Evolutionary conservation across 257 asterid species (phyloP), one percentile per base, ranked within the genome.

Genomic region (Penstemon newberryi): DNA sequence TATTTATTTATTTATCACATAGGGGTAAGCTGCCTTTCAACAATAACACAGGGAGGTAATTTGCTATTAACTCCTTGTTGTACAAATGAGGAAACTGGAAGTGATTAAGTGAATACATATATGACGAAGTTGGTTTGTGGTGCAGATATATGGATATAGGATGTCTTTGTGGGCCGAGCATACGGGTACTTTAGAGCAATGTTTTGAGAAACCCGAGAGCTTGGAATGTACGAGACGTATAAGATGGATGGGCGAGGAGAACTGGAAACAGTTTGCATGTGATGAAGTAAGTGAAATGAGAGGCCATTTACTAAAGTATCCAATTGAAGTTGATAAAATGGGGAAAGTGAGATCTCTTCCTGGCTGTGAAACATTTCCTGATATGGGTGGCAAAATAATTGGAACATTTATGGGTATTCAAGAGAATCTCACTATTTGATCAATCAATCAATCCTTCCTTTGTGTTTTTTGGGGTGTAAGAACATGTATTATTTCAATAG

Each of bases 151-250:
- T n/a, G 97, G 97, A 53, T 91, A 91, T 62, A 84, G 97, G 65
- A 88, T 82, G 96, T 86, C 97, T 0, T 85, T 91, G 3, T 91
- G 95, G 96, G 88, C 91, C 0, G 97, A 91, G 83, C 97, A 91
- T 79, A 82, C 88, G 0, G 95, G 93, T 10, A 79, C 85, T 13
- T 25, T 86, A 4, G 97, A 91, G 79, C 78, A 25, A 38, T 77
- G 89, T 63, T 91, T 88, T 10, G 95, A 85, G 72, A 84, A 79
- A 60, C 96, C 97, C 3, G 88, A 91, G 80, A 85, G 84, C 36
- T 43, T 91, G 13, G 93, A 91, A 63, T 88, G 96, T 15, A 75
- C 76, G 33, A 79, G 96, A 69, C 92, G 88, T 2, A 70, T 91
- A 39, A 86, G 89, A 77, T 80, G 80, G 69, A 80, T 85, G 78